Conservation (phyloP, 148 eudicot species). For the Pharnaceum exiguum region DNA sequence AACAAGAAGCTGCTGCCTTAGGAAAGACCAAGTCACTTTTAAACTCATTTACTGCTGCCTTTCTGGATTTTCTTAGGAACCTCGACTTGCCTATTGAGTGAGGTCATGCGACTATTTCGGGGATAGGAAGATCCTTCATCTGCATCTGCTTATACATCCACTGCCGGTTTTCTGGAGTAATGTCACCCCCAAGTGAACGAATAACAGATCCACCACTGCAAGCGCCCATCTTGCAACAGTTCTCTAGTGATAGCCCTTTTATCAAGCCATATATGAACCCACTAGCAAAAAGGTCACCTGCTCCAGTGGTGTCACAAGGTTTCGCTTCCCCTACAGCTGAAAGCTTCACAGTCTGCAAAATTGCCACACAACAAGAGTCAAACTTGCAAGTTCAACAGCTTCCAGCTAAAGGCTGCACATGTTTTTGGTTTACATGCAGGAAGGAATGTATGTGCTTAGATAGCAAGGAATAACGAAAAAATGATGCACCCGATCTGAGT, state of each 20-base stretch:
- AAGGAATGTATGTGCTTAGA: background rate
- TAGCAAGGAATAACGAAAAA: conserved; percentile 4
- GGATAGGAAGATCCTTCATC: conserved; percentile 63
- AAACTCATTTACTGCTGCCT: too few species aligned
- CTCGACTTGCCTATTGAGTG: background rate
- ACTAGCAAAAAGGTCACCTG: conserved; percentile 93
- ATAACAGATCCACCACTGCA: conserved; percentile 96
- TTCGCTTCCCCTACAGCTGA: conserved; percentile 78
- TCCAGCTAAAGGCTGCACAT: background rate
- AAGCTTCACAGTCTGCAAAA: conserved; percentile 53
- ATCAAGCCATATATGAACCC: conserved; percentile 90
- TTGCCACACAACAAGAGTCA: background rate
- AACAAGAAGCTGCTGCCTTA: too few species aligned
- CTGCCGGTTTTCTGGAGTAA: conserved; percentile 76
- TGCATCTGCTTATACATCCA: conserved; percentile 97
- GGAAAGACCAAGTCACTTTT: too few species aligned
- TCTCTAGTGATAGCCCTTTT: conserved; percentile 73
- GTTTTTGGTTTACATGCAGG: background rate
- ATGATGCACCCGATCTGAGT: conserved; percentile 22
- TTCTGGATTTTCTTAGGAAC: too few species aligned
- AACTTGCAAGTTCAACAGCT: background rate
- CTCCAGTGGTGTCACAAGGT: conserved; percentile 86
- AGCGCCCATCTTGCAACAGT: conserved; percentile 83
- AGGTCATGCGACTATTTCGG: conserved; percentile 17
- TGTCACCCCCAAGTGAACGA: conserved; percentile 88